Evolutionary conservation across 257 asterid genomes (phyloP).

Genomic region (Solanum chilense): DNA sequence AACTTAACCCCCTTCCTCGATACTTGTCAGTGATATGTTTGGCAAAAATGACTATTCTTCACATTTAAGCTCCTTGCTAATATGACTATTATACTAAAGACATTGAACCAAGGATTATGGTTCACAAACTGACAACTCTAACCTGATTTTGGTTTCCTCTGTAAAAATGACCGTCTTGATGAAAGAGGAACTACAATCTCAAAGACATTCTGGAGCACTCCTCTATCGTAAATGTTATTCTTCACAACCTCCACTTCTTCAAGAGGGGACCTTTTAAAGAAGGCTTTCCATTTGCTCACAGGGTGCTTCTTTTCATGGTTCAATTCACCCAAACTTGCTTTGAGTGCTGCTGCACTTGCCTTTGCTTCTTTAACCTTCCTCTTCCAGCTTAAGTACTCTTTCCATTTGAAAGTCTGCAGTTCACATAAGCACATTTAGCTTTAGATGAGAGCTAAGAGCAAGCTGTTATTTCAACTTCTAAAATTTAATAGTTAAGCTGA

Average conservation of each 20-base stretch:
- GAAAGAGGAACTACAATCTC: conserved; percentile 72
- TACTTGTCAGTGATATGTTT: background rate
- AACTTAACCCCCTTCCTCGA: background rate
- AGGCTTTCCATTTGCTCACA: conserved; percentile 67
- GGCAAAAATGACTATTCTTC: background rate
- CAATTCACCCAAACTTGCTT: conserved; percentile 56
- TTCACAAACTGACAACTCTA: conserved; percentile 11
- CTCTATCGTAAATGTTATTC: conserved; percentile 65
- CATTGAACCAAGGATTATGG: conserved; percentile 3
- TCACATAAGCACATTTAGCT: background rate
- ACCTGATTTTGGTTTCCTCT: conserved; percentile 48
- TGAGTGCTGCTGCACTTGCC: conserved; percentile 80
- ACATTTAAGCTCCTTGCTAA: background rate
- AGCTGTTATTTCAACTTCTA: background rate
- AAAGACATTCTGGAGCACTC: conserved; percentile 40
- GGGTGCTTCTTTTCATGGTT: conserved; percentile 39
- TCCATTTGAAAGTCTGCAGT: conserved; percentile 88
- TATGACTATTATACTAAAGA: background rate
- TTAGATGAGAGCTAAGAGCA: background rate
- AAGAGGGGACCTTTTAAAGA: conserved; percentile 66
- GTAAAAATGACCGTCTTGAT: conserved; percentile 47
- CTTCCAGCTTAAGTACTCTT: conserved; percentile 77
- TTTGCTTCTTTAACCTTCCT: conserved; percentile 75
- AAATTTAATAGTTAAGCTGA: background rate
- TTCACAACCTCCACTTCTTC: conserved; percentile 51